These are phyloP conservation scores for Podosphaera xanthii DNA, from an alignment of 2,329 filamentous ascomycete genomes.

Conservation along the genomic window DNA sequence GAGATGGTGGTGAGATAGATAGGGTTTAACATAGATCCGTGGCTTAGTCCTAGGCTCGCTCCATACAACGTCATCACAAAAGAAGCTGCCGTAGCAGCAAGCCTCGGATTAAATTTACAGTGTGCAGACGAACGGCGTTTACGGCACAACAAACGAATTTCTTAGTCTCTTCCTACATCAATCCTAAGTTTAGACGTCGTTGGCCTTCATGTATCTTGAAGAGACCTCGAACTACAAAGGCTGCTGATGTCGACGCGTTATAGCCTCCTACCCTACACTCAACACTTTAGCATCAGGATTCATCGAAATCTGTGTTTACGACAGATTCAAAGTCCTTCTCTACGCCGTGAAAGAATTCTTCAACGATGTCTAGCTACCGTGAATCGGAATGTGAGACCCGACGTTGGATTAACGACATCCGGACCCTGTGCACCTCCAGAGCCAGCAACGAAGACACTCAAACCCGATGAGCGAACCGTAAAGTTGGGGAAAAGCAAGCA, in stretches of 20 bases:
- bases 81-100: no score
- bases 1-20: background rate
- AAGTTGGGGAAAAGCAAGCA: conserved; percentile 22
- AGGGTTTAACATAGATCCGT: background rate
- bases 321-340: background rate
- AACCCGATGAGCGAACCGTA: conserved; percentile 31
- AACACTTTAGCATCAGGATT: conserved; percentile 6
- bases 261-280: conserved; percentile 8
- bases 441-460: conserved; percentile 11
- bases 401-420: conserved; percentile 24
- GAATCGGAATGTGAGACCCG: conserved; percentile 14
- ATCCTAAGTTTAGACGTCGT: no score
- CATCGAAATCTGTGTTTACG: background rate
- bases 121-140: background rate
- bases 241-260: conserved; percentile 14
- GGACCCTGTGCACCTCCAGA: conserved; percentile 4
- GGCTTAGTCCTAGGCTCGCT: background rate
- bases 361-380: conserved; percentile 11
- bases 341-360: conserved; percentile 1
- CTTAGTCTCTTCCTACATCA: background rate
- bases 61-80: no score
- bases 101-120: background rate
- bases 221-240: conserved; percentile 3
- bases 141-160: background rate
- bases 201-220: background rate